A percentile compares a stretch with the other conserved stretches of the same genome.
phyloP scores from a whole-genome alignment of 257 asterid genomes.

The Echium plantagineum region DNA sequence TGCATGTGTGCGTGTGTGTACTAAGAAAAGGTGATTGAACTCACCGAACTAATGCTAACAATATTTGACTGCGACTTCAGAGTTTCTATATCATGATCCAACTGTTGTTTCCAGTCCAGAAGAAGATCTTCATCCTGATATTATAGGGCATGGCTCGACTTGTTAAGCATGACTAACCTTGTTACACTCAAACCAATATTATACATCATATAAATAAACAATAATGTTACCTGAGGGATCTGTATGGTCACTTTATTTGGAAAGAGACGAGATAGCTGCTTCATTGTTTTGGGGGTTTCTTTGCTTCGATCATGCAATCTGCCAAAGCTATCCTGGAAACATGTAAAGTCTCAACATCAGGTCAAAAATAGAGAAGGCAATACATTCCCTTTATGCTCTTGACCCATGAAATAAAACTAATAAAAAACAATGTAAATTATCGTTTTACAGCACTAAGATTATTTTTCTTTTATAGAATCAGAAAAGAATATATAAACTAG shows the following conservation, averaged over 20 bases:
- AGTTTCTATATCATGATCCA: slow-evolving; percentile 82
- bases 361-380: background rate
- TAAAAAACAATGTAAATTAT: background rate
- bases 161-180: too few species aligned
- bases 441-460: too few species aligned
- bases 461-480: too few species aligned
- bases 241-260: slow-evolving; percentile 88
- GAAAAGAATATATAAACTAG: background rate
- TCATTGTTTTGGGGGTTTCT: slow-evolving; percentile 74
- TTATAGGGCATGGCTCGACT: too few species aligned
- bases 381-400: background rate
- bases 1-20: background rate
- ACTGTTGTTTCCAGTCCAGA: slow-evolving; percentile 74
- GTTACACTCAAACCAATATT: background rate
- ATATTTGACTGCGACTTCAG: slow-evolving; percentile 73
- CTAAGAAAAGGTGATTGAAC: slow-evolving; percentile 13
- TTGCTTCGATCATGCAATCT: slow-evolving; percentile 69
- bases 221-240: slow-evolving; percentile 66
- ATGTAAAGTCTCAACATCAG: background rate
- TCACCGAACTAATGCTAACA: slow-evolving; percentile 58
- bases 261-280: slow-evolving; percentile 79
- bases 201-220: background rate
- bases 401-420: background rate
- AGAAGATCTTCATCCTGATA: slow-evolving; percentile 69
- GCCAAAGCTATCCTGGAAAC: slow-evolving; percentile 63